phyloP scores from a whole-genome alignment of 2,329 filamentous ascomycete genomes.

The Fusarium nematophilum region DNA sequence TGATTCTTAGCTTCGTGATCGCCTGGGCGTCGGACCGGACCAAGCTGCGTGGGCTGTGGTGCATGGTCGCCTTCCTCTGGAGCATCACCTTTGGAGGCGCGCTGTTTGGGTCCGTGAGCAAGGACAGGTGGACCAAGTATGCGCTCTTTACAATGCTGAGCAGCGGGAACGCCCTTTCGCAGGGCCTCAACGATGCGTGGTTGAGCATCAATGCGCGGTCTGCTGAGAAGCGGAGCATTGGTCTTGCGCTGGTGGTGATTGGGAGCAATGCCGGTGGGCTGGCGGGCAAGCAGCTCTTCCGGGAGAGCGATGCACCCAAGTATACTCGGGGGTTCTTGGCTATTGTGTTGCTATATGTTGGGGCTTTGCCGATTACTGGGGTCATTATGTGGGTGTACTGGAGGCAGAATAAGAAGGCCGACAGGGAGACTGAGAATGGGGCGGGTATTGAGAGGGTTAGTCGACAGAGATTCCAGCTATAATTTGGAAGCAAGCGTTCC shows the following conservation, averaged over 20 bases:
- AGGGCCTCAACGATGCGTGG: slow-evolving; percentile 44
- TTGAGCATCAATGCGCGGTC: slow-evolving; percentile 35
- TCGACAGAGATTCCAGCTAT: no score
- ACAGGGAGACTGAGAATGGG: no score
- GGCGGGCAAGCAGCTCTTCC: slow-evolving; percentile 41
- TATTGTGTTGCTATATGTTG: slow-evolving; percentile 30
- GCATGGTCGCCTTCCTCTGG: slow-evolving; percentile 34
- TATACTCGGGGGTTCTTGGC: slow-evolving; percentile 34
- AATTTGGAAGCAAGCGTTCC: no score
- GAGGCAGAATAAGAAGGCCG: slow-evolving; percentile 33
- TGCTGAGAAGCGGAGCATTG: slow-evolving; percentile 31
- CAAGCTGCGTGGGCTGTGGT: slow-evolving; percentile 31
- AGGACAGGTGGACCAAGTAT: slow-evolving; percentile 34
- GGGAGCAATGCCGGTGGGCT: slow-evolving; percentile 39
- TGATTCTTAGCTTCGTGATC: slow-evolving; percentile 30
- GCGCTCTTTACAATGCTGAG: slow-evolving; percentile 30
- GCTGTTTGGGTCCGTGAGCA: slow-evolving; percentile 10
- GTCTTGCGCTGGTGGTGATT: slow-evolving; percentile 39
- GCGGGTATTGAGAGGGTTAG: no score
- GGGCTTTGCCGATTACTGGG: slow-evolving; percentile 28
- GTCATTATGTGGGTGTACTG: slow-evolving; percentile 38
- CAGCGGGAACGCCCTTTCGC: slow-evolving; percentile 32
- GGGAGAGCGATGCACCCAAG: slow-evolving; percentile 29
- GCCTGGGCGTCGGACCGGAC: slow-evolving; percentile 35
- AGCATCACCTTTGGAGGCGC: slow-evolving; percentile 35